These are phyloP conservation scores for Arthroderma sp. DNA, from an alignment of 2,329 filamentous ascomycete genomes.

Conservation along the genomic window DNA sequence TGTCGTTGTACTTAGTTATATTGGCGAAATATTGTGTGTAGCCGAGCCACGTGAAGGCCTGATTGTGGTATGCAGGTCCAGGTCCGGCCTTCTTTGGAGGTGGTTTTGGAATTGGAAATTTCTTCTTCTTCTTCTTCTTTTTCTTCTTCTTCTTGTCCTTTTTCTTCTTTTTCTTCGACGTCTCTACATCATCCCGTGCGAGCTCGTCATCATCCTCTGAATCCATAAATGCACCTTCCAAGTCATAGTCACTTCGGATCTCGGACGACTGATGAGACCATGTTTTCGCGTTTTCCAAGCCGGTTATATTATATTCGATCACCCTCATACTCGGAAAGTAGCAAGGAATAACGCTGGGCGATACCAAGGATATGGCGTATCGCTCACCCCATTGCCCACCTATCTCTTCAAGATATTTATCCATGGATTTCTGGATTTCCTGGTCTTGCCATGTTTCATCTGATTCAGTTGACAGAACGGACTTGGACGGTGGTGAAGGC, in stretches of 20 bases:
- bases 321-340: slow-evolving; percentile 83
- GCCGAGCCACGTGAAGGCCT: slow-evolving; percentile 62
- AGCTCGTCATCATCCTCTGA: slow-evolving; percentile 1
- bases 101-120: slow-evolving; percentile 53
- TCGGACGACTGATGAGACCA: slow-evolving; percentile 13
- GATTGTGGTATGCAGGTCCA: slow-evolving; percentile 80
- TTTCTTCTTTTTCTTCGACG: slow-evolving; percentile 26
- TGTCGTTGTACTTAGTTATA: slow-evolving; percentile 76
- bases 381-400: slow-evolving; percentile 74
- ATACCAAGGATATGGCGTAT: slow-evolving; percentile 67
- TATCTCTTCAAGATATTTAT: slow-evolving; percentile 51
- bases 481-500: slow-evolving; percentile 39
- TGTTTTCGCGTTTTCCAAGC: slow-evolving; percentile 46
- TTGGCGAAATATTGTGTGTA: slow-evolving; percentile 93
- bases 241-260: no score
- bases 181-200: not conserved
- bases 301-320: slow-evolving; percentile 84
- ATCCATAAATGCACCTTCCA: not conserved
- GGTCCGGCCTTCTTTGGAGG: slow-evolving; percentile 62
- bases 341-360: slow-evolving; percentile 82
- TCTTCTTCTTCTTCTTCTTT: slow-evolving; percentile 40
- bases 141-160: slow-evolving; percentile 35
- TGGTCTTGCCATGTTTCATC: slow-evolving; percentile 28
- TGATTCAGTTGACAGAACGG: not conserved
- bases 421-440: slow-evolving; percentile 37